Conservation (phyloP, 2,329 filamentous ascomycete genomes). For the Fusarium succisae region DNA sequence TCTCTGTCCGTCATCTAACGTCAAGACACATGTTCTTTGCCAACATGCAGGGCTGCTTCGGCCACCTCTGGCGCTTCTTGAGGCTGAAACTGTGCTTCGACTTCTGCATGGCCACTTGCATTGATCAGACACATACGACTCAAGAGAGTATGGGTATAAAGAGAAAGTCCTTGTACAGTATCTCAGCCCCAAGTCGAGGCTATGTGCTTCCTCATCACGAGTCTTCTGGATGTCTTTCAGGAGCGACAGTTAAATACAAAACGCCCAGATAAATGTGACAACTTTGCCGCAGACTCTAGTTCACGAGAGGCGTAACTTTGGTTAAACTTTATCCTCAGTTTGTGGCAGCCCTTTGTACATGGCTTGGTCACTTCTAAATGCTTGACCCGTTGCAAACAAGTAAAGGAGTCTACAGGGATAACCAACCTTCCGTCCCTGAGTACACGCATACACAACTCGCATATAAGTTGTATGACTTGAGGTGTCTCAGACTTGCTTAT, state of each 20-base stretch:
- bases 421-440: neutral
- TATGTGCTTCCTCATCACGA: neutral
- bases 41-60: neutral
- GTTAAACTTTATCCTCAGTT: neutral
- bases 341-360: neutral
- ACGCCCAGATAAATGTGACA: neutral
- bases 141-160: neutral
- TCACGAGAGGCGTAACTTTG: neutral
- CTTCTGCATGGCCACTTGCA: neutral
- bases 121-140: neutral
- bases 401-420: neutral
- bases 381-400: neutral
- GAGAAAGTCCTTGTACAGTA: neutral
- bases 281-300: neutral
- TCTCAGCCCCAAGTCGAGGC: neutral
- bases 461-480: neutral
- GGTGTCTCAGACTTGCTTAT: neutral
- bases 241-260: neutral
- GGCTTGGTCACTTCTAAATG: neutral
- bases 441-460: neutral
- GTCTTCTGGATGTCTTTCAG: neutral
- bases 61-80: neutral
- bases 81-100: constrained; percentile 22
- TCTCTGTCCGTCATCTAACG: neutral
- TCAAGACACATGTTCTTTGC: neutral